A percentile compares a stretch with the other conserved stretches of the same genome.
Conservation (phyloP, 805 yeast species). For the Brettanomyces sp. region DNA sequence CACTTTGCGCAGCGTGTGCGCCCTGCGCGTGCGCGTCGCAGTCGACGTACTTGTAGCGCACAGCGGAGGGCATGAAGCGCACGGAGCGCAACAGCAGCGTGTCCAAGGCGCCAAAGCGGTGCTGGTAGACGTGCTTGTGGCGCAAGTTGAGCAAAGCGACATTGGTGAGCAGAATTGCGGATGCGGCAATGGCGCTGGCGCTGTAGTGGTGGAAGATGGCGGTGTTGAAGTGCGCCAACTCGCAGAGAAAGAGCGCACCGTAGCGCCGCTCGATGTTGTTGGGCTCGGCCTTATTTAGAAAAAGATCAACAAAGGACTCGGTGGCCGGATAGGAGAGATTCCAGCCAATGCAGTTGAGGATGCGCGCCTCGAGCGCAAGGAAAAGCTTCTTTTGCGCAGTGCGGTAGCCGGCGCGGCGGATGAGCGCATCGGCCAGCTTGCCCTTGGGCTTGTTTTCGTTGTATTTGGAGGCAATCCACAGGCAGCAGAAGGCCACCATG, state of each 20-base stretch:
- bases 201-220: conserved; percentile 43
- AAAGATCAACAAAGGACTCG: conserved; percentile 54
- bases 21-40: conserved; percentile 5
- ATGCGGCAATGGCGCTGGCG: conserved; percentile 38
- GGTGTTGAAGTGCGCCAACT: conserved; percentile 54
- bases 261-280: conserved; percentile 39
- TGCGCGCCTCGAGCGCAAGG: conserved; percentile 60
- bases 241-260: conserved; percentile 56
- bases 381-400: conserved; percentile 22
- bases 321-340: conserved; percentile 50
- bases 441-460: conserved; percentile 48
- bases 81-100: conserved; percentile 16
- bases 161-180: conserved; percentile 39
- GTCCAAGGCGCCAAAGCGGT: conserved; percentile 24
- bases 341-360: conserved; percentile 59
- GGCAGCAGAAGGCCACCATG: conserved; percentile 33
- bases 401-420: conserved; percentile 23
- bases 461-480: conserved; percentile 37
- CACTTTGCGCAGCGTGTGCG: conserved; percentile 5
- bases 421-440: conserved; percentile 21
- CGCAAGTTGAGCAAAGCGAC: conserved; percentile 34
- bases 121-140: conserved; percentile 21
- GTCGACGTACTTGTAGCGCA: conserved; percentile 17
- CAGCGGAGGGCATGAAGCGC: conserved; percentile 16
- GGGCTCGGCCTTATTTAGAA: conserved; percentile 26